A percentile compares a stretch with the other conserved stretches of the same genome.
These are phyloP conservation scores for Trapa bicornis DNA, from an alignment of 345 rosid species.

Conservation along the genomic window DNA sequence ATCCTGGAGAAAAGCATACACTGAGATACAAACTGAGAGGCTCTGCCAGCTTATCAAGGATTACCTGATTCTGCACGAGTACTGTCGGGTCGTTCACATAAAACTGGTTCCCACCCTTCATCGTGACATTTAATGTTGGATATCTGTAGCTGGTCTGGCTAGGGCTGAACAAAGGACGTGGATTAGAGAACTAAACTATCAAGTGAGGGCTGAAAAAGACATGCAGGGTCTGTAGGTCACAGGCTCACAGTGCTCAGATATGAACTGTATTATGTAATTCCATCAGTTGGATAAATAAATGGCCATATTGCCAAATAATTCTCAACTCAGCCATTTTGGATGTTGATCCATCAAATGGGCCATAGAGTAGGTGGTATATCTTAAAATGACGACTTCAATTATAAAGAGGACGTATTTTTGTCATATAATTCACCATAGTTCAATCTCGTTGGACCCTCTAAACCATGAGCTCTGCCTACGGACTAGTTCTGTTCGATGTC, in stretches of 20 bases:
- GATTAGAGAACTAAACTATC: not conserved
- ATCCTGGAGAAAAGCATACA: constrained; percentile 5
- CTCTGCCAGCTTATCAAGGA: not conserved
- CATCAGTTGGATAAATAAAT: not conserved
- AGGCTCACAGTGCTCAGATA: not conserved
- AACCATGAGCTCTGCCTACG: no score
- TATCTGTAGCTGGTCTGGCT: constrained; percentile 25
- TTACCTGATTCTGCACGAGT: constrained; percentile 28
- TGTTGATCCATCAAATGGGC: not conserved
- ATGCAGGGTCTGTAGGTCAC: not conserved
- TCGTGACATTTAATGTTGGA: constrained; percentile 54
- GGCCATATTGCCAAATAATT: not conserved
- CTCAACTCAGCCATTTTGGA: not conserved
- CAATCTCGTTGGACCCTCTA: not conserved
- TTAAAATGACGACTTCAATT: not conserved
- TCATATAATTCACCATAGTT: not conserved
- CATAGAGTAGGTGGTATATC: not conserved
- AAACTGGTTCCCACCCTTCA: constrained; percentile 67
- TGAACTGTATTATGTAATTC: not conserved
- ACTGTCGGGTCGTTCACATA: constrained; percentile 44
- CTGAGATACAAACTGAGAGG: not conserved
- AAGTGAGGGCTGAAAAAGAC: not conserved
- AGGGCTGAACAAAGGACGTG: constrained; percentile 20
- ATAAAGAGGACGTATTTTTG: not conserved
- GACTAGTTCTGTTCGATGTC: not conserved